A percentile compares a stretch with the other conserved stretches of the same genome.
Evolutionary conservation across 2,329 filamentous ascomycete genomes (phyloP).

Genomic region (Setomelanomma holmii): DNA sequence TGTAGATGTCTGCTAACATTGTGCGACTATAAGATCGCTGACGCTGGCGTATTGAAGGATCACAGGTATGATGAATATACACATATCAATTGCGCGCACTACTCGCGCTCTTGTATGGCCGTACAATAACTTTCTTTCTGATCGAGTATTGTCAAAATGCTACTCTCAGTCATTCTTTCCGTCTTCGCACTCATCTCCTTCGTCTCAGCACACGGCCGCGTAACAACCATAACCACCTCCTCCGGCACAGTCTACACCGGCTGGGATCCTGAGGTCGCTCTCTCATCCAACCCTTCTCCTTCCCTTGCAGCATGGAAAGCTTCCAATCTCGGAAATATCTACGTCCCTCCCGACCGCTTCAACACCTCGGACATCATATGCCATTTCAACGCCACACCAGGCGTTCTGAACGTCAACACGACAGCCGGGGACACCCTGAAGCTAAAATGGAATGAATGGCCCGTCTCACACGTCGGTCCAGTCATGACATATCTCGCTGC

Average conservation of each 20-base stretch:
- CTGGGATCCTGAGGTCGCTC: conserved; percentile 29
- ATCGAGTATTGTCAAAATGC: background rate
- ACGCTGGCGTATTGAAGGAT: background rate
- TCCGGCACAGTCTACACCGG: conserved; percentile 24
- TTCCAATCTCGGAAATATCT: conserved; percentile 34
- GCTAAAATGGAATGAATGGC: conserved; percentile 59
- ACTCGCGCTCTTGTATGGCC: no score
- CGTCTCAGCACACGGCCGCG: conserved; percentile 30
- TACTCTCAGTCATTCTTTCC: background rate
- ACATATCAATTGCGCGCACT: no score
- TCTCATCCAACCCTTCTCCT: conserved; percentile 3
- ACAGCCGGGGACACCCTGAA: conserved; percentile 63
- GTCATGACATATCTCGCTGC: conserved; percentile 42
- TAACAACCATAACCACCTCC: conserved; percentile 31
- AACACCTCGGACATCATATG: conserved; percentile 58
- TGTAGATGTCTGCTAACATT: background rate
- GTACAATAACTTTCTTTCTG: no score
- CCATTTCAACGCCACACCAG: conserved; percentile 63
- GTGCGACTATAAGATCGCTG: background rate
- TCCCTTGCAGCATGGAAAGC: conserved; percentile 31
- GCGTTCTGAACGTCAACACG: conserved; percentile 58
- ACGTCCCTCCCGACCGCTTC: conserved; percentile 28
- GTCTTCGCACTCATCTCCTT: conserved; percentile 3
- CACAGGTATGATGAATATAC: background rate
- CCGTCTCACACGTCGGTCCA: conserved; percentile 42